Evolutionary conservation across 352 stramenopile genomes (phyloP).

Genomic region (Aphanomyces euteiches): DNA sequence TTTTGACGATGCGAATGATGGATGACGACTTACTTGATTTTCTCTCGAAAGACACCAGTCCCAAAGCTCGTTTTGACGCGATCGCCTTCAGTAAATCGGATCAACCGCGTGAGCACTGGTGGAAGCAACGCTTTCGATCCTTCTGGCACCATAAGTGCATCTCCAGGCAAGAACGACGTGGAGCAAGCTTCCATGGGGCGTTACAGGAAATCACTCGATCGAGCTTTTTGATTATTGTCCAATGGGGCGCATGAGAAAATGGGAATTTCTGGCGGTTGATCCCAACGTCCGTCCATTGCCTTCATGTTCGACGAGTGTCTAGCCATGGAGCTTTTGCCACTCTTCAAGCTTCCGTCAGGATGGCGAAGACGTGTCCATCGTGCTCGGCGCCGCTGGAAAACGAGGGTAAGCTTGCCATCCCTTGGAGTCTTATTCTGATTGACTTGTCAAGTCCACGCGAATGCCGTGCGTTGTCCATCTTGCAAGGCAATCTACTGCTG

Average conservation of each 20-base stretch:
- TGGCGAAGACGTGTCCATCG: not conserved
- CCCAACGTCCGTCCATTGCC: not conserved
- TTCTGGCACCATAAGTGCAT: no score
- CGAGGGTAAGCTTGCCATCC: not conserved
- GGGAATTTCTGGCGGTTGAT: no score
- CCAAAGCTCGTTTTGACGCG: constrained; percentile 66
- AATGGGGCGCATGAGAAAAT: no score
- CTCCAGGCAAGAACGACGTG: no score
- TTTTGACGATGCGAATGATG: constrained; percentile 16
- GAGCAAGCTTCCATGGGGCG: no score
- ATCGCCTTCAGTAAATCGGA: constrained; percentile 65
- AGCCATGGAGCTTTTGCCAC: no score
- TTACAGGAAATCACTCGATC: no score
- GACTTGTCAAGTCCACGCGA: not conserved
- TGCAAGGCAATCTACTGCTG: constrained; percentile 13
- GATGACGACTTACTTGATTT: constrained; percentile 15
- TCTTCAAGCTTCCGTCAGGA: not conserved
- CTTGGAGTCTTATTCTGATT: not conserved
- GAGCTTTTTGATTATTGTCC: no score
- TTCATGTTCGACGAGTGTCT: no score
- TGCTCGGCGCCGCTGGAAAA: not conserved
- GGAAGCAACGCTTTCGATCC: constrained; percentile 34
- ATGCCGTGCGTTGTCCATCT: constrained; percentile 3
- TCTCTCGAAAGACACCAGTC: constrained; percentile 40
- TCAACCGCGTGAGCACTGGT: constrained; percentile 61